A percentile compares a stretch with the other conserved stretches of the same genome.
phyloP scores from a whole-genome alignment of 192 early-diverging fungal species.

The Ramicandelaber brevisporus region DNA sequence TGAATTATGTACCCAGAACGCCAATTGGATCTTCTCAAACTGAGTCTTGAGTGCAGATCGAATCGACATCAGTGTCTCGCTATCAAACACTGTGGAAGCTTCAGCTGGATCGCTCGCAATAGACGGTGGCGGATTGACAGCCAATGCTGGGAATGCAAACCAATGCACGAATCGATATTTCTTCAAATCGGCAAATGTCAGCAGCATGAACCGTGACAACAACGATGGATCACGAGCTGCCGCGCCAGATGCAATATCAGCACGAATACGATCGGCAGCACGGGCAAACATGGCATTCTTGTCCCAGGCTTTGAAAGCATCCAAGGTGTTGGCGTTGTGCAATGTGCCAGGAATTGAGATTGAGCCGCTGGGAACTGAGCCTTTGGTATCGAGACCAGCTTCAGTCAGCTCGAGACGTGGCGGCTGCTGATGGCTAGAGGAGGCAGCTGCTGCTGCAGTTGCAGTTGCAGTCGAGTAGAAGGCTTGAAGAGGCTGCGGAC shows the following conservation, averaged over 20 bases:
- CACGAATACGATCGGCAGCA: constrained; percentile 22
- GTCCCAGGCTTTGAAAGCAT: constrained; percentile 67
- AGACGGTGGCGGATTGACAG: constrained; percentile 28
- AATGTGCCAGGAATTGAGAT: constrained; percentile 14
- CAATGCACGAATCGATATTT: constrained; percentile 87
- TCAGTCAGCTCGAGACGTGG: too few species aligned
- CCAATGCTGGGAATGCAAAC: constrained; percentile 79
- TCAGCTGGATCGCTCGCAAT: neutral
- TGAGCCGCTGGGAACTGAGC: neutral
- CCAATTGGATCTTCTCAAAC: too few species aligned
- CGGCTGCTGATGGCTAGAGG: too few species aligned
- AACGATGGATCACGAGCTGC: constrained; percentile 31
- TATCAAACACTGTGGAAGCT: neutral
- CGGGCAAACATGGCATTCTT: constrained; percentile 33
- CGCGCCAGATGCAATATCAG: constrained; percentile 34
- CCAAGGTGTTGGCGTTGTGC: constrained; percentile 83
- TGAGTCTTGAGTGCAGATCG: too few species aligned
- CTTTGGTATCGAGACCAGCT: too few species aligned
- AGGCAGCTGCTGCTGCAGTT: too few species aligned
- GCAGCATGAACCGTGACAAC: constrained; percentile 43
- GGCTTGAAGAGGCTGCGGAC: too few species aligned
- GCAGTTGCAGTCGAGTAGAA: too few species aligned
- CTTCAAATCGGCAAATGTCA: constrained; percentile 93
- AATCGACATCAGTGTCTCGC: too few species aligned
- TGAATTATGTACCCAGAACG: too few species aligned